These are phyloP conservation scores for Grigorovia humatica DNA, from an alignment of 805 yeast genomes.

Conservation along the genomic window DNA sequence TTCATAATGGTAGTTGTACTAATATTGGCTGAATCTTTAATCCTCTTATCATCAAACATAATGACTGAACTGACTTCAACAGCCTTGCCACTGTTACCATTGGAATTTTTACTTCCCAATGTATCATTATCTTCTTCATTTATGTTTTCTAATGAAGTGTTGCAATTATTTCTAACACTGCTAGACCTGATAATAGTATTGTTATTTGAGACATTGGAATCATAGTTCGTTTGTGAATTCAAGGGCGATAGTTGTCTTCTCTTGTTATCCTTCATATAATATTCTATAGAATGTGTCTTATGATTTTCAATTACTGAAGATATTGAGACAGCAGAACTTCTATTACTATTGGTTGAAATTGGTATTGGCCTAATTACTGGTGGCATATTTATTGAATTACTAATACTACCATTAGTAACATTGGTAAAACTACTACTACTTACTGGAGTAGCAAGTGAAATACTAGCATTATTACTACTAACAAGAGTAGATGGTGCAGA, in stretches of 20 bases:
- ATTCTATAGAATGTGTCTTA: background rate
- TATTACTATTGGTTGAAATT: background rate
- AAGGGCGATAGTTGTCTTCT: background rate
- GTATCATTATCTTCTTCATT: background rate
- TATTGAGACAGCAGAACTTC: slow-evolving; percentile 1
- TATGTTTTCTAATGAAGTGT: background rate
- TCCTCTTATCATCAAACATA: background rate
- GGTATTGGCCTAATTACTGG: slow-evolving; percentile 2
- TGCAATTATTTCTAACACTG: background rate
- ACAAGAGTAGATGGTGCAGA: background rate
- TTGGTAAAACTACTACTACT: background rate
- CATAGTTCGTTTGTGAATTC: background rate
- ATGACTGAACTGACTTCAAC: background rate
- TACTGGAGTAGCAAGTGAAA: background rate
- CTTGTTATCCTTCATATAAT: background rate
- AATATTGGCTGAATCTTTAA: background rate
- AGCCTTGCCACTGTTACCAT: slow-evolving; percentile 5
- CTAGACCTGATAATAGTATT: background rate
- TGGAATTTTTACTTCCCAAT: background rate
- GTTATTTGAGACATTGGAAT: background rate
- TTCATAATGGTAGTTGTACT: background rate
- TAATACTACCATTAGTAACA: background rate
- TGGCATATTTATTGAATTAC: background rate
- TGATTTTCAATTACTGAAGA: slow-evolving; percentile 1
- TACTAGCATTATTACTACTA: background rate